These are phyloP conservation scores for Phoenix dactylifera DNA, from an alignment of 176 grass and related monocot genomes.

Conservation along the genomic window DNA sequence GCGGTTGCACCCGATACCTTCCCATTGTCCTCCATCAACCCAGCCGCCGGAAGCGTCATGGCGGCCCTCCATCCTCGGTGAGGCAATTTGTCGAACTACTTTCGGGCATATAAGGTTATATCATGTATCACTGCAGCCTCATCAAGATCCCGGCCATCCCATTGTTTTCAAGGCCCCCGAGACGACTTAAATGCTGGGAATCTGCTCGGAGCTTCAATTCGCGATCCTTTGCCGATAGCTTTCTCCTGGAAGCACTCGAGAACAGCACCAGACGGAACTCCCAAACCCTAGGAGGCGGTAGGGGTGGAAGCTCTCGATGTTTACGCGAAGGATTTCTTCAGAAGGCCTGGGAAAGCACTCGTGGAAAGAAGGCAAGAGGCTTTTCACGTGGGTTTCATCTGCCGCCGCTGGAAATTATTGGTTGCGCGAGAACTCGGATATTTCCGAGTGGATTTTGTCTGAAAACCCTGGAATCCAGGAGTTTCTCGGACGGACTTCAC, in stretches of 20 bases:
- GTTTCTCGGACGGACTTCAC: neutral
- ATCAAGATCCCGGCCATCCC: conserved; percentile 44
- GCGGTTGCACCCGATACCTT: too few species aligned
- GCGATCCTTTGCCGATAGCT: conserved; percentile 4
- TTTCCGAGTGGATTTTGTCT: too few species aligned
- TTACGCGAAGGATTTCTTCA: neutral
- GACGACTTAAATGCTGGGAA: conserved; percentile 1
- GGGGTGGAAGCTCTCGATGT: neutral
- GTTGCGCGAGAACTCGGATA: too few species aligned
- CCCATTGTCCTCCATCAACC: too few species aligned
- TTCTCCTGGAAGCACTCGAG: conserved; percentile 17
- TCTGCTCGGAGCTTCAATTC: neutral
- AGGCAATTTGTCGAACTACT: conserved; percentile 39
- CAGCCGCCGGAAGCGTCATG: too few species aligned
- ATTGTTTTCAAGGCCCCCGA: conserved; percentile 31
- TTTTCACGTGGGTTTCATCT: neutral
- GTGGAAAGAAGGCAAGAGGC: neutral
- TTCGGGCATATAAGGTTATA: conserved; percentile 8
- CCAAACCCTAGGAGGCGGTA: neutral
- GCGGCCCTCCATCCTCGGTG: neutral
- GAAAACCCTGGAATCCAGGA: too few species aligned
- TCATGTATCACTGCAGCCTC: conserved; percentile 63
- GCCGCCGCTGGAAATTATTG: too few species aligned
- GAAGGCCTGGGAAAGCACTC: neutral
- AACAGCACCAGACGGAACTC: neutral